These are phyloP conservation scores for Helminthosporium solani DNA, from an alignment of 2,329 filamentous ascomycete species.

Conservation along the genomic window DNA sequence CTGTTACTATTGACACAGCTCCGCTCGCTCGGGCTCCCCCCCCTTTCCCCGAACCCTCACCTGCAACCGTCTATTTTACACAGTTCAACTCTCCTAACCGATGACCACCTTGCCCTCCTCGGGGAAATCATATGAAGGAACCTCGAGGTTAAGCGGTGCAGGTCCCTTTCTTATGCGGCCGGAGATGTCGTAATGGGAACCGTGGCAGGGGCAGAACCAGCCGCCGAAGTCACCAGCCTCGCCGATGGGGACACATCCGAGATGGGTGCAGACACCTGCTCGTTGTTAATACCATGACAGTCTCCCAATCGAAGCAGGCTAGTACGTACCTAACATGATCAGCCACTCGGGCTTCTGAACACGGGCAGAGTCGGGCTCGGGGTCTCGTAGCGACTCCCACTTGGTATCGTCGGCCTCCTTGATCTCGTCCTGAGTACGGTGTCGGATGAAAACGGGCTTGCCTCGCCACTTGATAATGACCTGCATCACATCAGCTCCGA, in stretches of 20 bases:
- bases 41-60: conserved; percentile 3
- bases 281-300: conserved; percentile 7
- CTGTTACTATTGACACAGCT: conserved; percentile 39
- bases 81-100: conserved; percentile 62
- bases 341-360: conserved; percentile 99
- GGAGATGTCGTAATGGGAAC: conserved; percentile 99
- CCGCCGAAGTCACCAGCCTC: conserved; percentile 97
- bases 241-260: conserved; percentile 98
- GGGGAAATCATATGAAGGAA: conserved; percentile 89
- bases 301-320: too few species aligned
- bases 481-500: conserved; percentile 47
- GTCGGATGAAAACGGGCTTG: conserved; percentile 99
- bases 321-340: conserved; percentile 82
- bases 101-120: conserved; percentile 87
- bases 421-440: conserved; percentile 92
- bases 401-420: conserved; percentile 89
- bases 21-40: conserved; percentile 3
- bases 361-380: conserved; percentile 85
- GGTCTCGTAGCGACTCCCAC: conserved; percentile 81
- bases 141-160: conserved; percentile 94
- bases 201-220: conserved; percentile 99
- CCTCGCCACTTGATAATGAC: conserved; percentile 99
- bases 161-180: conserved; percentile 97
- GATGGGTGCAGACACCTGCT: conserved; percentile 93
- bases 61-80: conserved; percentile 23